phyloP scores from a whole-genome alignment of 2,329 filamentous ascomycete species.

The Amphichorda felina region DNA sequence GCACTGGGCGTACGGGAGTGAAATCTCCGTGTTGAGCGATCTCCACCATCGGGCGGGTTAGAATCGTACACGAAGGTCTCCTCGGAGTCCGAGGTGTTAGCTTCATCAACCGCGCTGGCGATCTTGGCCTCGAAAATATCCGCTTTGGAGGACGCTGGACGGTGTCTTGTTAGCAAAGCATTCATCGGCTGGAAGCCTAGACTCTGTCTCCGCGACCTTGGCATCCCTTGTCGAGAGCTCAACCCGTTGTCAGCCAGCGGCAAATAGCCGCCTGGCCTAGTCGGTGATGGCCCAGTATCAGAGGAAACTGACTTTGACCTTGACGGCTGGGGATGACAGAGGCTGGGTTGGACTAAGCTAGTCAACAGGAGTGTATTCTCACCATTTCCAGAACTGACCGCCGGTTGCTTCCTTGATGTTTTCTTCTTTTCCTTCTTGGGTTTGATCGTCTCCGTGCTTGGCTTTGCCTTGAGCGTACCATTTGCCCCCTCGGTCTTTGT shows the following conservation, averaged over 20 bases:
- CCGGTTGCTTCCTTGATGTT: slow-evolving; percentile 59
- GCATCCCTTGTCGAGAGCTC: no score
- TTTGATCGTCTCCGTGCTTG: slow-evolving; percentile 90
- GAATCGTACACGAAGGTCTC: slow-evolving; percentile 99
- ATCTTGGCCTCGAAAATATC: slow-evolving; percentile 98
- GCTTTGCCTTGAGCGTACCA: slow-evolving; percentile 72
- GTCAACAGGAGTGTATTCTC: slow-evolving; percentile 22
- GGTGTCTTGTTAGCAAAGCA: slow-evolving; percentile 28
- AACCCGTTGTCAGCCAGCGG: no score
- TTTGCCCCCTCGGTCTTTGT: slow-evolving; percentile 51
- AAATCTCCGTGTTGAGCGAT: slow-evolving; percentile 55
- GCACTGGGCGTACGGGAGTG: slow-evolving; percentile 93
- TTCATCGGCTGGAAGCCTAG: slow-evolving; percentile 24
- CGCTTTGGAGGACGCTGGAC: slow-evolving; percentile 77
- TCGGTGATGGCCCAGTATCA: neutral
- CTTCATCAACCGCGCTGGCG: slow-evolving; percentile 89
- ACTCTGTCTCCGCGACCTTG: slow-evolving; percentile 12
- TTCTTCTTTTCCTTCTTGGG: slow-evolving; percentile 91
- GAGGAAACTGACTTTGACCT: neutral
- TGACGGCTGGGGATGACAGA: no score
- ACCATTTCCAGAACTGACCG: slow-evolving; percentile 62
- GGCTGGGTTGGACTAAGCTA: no score
- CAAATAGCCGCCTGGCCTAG: neutral
- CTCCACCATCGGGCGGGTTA: slow-evolving; percentile 63
- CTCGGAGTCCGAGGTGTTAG: slow-evolving; percentile 91